phyloP scores from a whole-genome alignment of 345 rosid species.

The Eucalyptus urophylla region DNA sequence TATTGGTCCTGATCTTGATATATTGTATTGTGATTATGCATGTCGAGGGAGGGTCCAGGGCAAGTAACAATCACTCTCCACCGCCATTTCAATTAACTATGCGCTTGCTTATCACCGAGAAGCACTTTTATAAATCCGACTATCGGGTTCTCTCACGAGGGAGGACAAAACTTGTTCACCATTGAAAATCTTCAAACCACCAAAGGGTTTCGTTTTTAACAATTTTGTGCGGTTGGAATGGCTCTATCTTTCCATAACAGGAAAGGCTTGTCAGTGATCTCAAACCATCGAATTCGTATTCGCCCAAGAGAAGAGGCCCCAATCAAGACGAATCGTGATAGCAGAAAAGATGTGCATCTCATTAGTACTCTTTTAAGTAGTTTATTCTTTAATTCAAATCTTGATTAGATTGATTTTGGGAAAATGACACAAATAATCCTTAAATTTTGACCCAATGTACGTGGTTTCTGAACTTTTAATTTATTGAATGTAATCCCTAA shows the following conservation, averaged over 20 bases:
- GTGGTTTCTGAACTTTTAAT: too few relatives aligned
- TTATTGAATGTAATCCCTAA: too few relatives aligned
- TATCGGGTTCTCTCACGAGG: background rate
- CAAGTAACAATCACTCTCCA: background rate
- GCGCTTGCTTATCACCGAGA: background rate
- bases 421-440: too few relatives aligned
- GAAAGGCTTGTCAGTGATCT: background rate
- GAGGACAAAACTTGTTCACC: background rate
- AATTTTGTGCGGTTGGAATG: background rate
- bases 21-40: background rate
- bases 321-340: background rate
- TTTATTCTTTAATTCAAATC: background rate
- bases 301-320: background rate
- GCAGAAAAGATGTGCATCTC: background rate
- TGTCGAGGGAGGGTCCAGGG: background rate
- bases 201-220: background rate
- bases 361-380: background rate
- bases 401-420: background rate
- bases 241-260: background rate
- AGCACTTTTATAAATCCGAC: background rate
- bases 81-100: background rate
- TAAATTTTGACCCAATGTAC: too few relatives aligned
- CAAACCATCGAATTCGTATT: background rate
- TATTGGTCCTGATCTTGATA: background rate
- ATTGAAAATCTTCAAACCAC: background rate